These are phyloP conservation scores for Linnemannia elongata DNA, from an alignment of 192 early-diverging fungal species.

Conservation along the genomic window DNA sequence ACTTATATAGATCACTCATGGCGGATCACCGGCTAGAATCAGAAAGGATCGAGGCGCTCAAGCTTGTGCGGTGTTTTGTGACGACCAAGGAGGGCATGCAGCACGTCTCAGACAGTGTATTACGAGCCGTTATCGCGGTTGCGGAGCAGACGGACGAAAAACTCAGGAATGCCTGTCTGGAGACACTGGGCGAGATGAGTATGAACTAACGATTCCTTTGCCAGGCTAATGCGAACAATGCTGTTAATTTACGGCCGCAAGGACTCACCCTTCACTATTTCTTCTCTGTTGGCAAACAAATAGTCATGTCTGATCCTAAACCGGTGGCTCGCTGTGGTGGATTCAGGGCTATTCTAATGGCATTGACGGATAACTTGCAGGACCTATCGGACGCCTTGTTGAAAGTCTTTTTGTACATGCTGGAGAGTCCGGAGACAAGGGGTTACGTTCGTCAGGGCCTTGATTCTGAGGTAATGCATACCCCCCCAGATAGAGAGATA, in stretches of 20 bases:
- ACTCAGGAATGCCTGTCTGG: constrained; percentile 77
- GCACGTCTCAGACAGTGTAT: constrained; percentile 71
- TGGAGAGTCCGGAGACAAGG: constrained; percentile 78
- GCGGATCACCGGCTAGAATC: constrained; percentile 74
- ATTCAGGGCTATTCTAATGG: constrained; percentile 75
- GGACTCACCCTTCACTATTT: too few relatives aligned
- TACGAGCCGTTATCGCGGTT: constrained; percentile 81
- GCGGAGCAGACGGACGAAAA: constrained; percentile 86
- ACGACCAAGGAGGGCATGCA: constrained; percentile 73
- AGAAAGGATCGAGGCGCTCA: constrained; percentile 85
- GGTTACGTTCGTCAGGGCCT: constrained; percentile 79
- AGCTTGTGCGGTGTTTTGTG: constrained; percentile 77
- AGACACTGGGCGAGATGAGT: constrained; percentile 87
- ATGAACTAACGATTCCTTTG: neutral
- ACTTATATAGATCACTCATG: constrained; percentile 60
- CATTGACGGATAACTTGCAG: constrained; percentile 73
- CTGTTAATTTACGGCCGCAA: too few relatives aligned
- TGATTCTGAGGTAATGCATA: constrained; percentile 74
- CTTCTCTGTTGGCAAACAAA: too few relatives aligned
- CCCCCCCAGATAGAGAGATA: neutral
- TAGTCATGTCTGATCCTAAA: constrained; percentile 72
- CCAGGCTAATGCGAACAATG: too few relatives aligned
- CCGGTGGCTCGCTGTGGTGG: constrained; percentile 73
- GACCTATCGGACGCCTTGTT: constrained; percentile 73
- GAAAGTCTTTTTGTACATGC: constrained; percentile 75